Percentiles rank a stretch among this genome's conserved stretches.
phyloP scores from a whole-genome alignment of 352 stramenopile species.

The Globisporangium paroecandrum region DNA sequence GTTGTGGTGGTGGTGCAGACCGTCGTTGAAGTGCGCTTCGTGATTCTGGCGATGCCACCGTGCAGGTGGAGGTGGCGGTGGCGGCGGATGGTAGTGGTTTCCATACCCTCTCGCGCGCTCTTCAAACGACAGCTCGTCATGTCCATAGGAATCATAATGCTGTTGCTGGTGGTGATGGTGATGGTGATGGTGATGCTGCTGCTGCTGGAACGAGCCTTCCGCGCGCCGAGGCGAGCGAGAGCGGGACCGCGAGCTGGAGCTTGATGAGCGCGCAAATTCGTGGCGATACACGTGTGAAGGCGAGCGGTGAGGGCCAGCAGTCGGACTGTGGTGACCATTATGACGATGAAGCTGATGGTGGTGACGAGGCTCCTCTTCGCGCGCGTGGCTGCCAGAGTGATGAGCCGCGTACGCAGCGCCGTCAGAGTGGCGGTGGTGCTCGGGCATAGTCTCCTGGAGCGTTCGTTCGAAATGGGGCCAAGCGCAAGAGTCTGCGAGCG shows the following conservation, averaged over 20 bases:
- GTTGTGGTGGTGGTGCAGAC: not conserved
- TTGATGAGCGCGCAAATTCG: not conserved
- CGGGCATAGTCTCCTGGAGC: not conserved
- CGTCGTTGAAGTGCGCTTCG: not conserved
- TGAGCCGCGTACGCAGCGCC: not conserved
- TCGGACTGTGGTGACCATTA: not conserved
- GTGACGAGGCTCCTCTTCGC: not conserved
- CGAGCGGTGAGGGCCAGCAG: not conserved
- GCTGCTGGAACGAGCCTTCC: constrained; percentile 8
- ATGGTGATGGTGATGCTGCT: not conserved
- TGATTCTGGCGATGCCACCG: not conserved
- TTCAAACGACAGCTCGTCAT: not conserved
- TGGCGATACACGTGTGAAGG: not conserved
- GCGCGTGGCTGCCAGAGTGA: not conserved
- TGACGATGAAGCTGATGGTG: not conserved
- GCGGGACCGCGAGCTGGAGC: constrained; percentile 10
- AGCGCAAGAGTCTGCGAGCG: not conserved
- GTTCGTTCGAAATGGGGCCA: not conserved
- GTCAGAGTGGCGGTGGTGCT: not conserved
- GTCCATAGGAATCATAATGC: not conserved
- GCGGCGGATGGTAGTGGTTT: not conserved
- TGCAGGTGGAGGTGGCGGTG: not conserved
- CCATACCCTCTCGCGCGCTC: not conserved
- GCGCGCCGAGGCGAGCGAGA: constrained; percentile 1
- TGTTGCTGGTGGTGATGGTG: not conserved